Conservation (phyloP, 2,329 filamentous ascomycete species). For the Neophaeococcomyces mojaviensis region DNA sequence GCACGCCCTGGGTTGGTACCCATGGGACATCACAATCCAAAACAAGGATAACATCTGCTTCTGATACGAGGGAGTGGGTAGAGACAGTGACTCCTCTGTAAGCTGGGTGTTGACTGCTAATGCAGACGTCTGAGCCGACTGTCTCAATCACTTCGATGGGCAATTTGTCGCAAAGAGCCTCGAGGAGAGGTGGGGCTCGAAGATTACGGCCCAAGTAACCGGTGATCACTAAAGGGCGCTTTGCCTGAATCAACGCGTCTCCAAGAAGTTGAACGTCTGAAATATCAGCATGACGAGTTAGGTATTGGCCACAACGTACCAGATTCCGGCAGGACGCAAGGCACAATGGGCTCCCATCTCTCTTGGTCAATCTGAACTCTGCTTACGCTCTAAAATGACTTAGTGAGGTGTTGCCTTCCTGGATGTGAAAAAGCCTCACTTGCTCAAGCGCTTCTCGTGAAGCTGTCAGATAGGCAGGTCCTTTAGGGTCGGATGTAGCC, state of each 20-base stretch:
- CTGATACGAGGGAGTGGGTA: conserved; percentile 61
- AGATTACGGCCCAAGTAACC: conserved; percentile 42
- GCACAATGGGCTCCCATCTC: conserved; percentile 64
- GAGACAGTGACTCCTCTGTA: conserved; percentile 67
- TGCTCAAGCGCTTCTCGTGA: conserved; percentile 77
- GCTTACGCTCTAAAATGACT: no score
- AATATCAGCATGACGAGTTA: no score
- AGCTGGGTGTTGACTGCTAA: conserved; percentile 37
- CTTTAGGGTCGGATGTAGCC: conserved; percentile 65
- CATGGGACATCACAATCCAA: conserved; percentile 43
- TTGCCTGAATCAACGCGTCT: conserved; percentile 35
- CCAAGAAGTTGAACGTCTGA: conserved; percentile 37
- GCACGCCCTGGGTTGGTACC: conserved; percentile 68
- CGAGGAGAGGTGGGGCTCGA: conserved; percentile 34
- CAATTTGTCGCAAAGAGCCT: conserved; percentile 39
- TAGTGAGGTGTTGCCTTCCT: background rate
- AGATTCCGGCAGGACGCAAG: conserved; percentile 27
- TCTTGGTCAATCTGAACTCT: conserved; percentile 49
- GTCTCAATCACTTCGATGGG: conserved; percentile 44
- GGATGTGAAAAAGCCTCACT: conserved; percentile 62
- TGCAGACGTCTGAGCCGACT: conserved; percentile 43
- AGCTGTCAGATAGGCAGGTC: conserved; percentile 69
- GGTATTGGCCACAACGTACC: no score
- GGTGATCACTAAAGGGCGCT: conserved; percentile 42
- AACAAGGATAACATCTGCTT: conserved; percentile 74